Evolutionary conservation across 1,284 basidiomycete genomes (phyloP).

Genomic region (Pseudozyma pruni): DNA sequence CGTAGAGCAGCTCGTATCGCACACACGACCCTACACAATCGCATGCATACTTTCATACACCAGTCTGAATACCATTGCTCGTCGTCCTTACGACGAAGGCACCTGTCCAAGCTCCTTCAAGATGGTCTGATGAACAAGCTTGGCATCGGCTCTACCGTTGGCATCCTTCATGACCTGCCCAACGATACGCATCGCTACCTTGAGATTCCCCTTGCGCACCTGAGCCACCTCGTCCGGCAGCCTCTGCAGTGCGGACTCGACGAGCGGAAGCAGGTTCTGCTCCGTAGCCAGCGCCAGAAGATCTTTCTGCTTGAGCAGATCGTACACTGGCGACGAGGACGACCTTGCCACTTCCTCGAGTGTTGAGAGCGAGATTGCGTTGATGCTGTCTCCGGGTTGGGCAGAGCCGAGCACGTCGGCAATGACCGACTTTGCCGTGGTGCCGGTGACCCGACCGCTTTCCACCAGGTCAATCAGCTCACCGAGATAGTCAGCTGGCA

Average conservation of each 20-base stretch:
- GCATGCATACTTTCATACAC: background rate
- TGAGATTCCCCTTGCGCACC: slow-evolving; percentile 78
- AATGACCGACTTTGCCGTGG: slow-evolving; percentile 65
- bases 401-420: slow-evolving; percentile 43
- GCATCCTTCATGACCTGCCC: slow-evolving; percentile 89
- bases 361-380: slow-evolving; percentile 5
- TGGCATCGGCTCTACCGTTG: slow-evolving; percentile 80
- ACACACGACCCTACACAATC: background rate
- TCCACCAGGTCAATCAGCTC: slow-evolving; percentile 83
- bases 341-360: slow-evolving; percentile 4
- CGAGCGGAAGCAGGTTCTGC: slow-evolving; percentile 69
- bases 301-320: slow-evolving; percentile 25
- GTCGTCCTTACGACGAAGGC: background rate
- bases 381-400: background rate
- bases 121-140: slow-evolving; percentile 39
- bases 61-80: background rate
- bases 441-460: slow-evolving; percentile 74
- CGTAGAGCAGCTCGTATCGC: background rate
- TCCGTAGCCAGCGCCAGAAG: slow-evolving; percentile 37
- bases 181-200: slow-evolving; percentile 86
- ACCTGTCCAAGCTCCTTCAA: slow-evolving; percentile 27
- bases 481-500: slow-evolving; percentile 74
- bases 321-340: slow-evolving; percentile 26
- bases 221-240: slow-evolving; percentile 79
- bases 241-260: slow-evolving; percentile 75